Base-by-base conservation (phyloP, 2,329 filamentous ascomycete genomes). In the Claviceps arundinis region DNA sequence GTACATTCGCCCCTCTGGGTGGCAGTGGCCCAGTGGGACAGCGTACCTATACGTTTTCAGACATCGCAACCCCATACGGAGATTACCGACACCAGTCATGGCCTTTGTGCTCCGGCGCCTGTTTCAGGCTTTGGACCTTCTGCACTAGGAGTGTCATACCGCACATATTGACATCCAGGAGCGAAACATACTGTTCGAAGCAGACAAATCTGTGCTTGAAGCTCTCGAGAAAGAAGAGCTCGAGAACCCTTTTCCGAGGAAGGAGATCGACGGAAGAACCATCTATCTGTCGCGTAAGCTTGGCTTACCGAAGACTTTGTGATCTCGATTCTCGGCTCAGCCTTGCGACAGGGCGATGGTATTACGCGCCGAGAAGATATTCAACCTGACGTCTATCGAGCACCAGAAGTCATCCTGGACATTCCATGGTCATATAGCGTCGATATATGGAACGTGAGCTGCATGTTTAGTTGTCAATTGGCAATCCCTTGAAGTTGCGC, bases 401-500 rank as follows among this genome's bases (percentile, higher is more conserved):
- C 67, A 1, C 69, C 69, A 0, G 70, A 79, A 54, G 72, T 77
- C 8, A 74, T 77, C 5, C 52, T 78, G 0, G 57, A 65, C 57
- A 62, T 57, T 2, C 66, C 22, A 4, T 78, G 74, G 74, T 62
- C 63, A 0, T 73, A 70, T 50, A 62, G 66, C 17, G 63, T 74
- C 16, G 74, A 79, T 60, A 72, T 79, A 50, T 80, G 75, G 75
- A 76, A 73, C 52, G 65, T 67, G 3, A 73, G 73, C 8, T 72
- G 69, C 51, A 68, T 77, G 73, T 72, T 75, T 63, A 48, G 53
- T 9, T 22, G 22, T 22, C 22, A 22, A 22, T 22, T 3, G 22
- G 22, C 4, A 22, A 4, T 4, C 22, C 22, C 22, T 22, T 22
- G 19, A 22, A 22, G 22, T 22, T 22, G 22, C 22, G 22, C 22